Base-by-base conservation (phyloP, 371 early-diverging fungal species). In the Coemansia sp. region DNA sequence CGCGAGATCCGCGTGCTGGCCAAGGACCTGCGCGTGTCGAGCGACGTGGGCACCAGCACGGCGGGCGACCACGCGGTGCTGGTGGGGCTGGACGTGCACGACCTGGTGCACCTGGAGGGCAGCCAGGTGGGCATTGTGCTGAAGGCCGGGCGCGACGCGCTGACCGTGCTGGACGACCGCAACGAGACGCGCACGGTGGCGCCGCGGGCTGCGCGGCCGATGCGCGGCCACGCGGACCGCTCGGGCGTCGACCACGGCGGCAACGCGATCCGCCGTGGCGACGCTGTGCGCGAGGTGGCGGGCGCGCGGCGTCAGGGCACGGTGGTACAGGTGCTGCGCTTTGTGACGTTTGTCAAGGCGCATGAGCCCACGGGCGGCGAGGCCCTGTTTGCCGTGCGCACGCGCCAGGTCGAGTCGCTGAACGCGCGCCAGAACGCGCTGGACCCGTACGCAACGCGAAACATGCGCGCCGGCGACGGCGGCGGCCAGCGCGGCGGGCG, bases 1-100 rank as follows among this genome's bases (percentile, higher is more conserved):
- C 82, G 87, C 49, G 89, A 94, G 82, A 82, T 92, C 59, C 83
- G 87, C 41, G 94, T 94, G 43, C 93, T 98, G 77, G 81, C 91
- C 9, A 92, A 92, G 68, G 95, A 96, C 80, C 74, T 98, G 64
- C 85, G 92, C 31, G 83, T 86, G 48, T 89, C 91, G 13, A 84
- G 83, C 59, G 88, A 85, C 40, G 80, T 82, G 13, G 56, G 69
- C 57, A 49, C 61, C 56, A 81, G 59, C 20, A 16, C 47, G 10
- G 58, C 59, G 30, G 66, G 67, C 9, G 75, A 66, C 31, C 51
- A 42, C 20, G 65, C 67, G 9, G 74, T 70, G 11, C 57, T 73
- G 10, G 82, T 82, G 14, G 78, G 86, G 35, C 91, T 88, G 68
- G 94, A 93, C 51, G 78, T 92, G 35, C 88, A 93, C 55, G 96